phyloP scores from a whole-genome alignment of 441 rosid species.

The Mallotus japonicus region DNA sequence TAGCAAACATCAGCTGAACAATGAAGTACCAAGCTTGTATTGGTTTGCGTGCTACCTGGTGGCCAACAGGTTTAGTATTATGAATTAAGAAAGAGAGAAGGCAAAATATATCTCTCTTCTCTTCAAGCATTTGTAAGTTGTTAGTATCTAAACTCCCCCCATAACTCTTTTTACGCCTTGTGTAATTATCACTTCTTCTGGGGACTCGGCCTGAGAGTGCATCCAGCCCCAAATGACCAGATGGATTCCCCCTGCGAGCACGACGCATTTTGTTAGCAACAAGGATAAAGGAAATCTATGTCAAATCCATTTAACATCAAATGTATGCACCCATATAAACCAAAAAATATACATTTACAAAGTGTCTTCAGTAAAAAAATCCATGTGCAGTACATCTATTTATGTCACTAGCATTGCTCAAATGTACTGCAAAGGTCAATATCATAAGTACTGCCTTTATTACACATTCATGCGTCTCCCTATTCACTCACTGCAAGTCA shows the following conservation, averaged over 20 bases:
- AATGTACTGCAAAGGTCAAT: neutral
- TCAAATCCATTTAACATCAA: slow-evolving; percentile 28
- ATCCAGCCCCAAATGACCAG: slow-evolving; percentile 45
- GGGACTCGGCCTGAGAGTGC: slow-evolving; percentile 42
- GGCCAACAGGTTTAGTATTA: slow-evolving; percentile 99
- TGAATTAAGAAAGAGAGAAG: slow-evolving; percentile 89
- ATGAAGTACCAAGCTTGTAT: slow-evolving; percentile 3
- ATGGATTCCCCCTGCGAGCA: slow-evolving; percentile 37
- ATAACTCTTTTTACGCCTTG: slow-evolving; percentile 53
- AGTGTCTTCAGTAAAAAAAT: neutral
- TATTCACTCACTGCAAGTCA: neutral
- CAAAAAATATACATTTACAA: neutral
- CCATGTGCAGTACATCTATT: neutral
- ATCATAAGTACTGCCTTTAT: neutral
- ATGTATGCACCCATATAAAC: neutral
- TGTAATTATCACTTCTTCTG: slow-evolving; percentile 45
- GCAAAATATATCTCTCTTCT: slow-evolving; percentile 88
- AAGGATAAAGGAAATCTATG: slow-evolving; percentile 18
- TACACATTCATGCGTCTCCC: neutral
- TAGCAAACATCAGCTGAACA: neutral
- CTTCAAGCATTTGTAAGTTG: slow-evolving; percentile 76
- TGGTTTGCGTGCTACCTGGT: slow-evolving; percentile 60
- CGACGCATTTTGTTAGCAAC: slow-evolving; percentile 24
- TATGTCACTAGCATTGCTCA: neutral
- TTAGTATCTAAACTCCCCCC: slow-evolving; percentile 74